These are phyloP conservation scores for Globisporangium nagaii DNA, from an alignment of 352 stramenopile species.

Conservation along the genomic window DNA sequence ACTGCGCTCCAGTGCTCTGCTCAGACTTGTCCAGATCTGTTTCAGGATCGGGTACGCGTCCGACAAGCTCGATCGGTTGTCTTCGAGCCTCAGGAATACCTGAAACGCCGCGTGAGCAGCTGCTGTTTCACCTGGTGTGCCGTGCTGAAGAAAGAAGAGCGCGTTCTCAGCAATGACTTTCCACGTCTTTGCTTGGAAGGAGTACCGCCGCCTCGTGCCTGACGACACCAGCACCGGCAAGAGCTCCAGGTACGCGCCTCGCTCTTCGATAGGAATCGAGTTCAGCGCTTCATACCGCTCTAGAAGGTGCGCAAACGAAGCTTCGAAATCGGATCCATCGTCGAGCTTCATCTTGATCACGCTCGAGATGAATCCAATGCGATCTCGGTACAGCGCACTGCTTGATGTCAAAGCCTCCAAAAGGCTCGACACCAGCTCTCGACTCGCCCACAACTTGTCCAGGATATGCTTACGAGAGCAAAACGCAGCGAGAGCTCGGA, in stretches of 20 bases:
- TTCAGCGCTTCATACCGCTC: background rate
- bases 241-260: constrained; percentile 4
- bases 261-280: background rate
- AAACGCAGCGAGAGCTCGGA: background rate
- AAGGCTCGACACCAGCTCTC: background rate
- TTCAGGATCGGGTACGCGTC: constrained; percentile 1
- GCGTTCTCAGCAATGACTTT: constrained; percentile 5
- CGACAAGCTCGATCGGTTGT: background rate
- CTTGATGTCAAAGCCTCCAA: background rate
- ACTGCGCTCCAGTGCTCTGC: constrained; percentile 1
- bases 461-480: background rate
- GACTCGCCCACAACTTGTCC: background rate
- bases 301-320: background rate
- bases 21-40: constrained; percentile 6
- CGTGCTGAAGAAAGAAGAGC: constrained; percentile 11
- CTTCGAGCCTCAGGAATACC: background rate
- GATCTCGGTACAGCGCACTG: background rate
- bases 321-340: background rate
- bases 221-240: background rate
- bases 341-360: background rate
- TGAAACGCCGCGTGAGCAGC: constrained; percentile 6
- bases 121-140: background rate
- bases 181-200: background rate
- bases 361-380: background rate
- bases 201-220: background rate